Conservation (phyloP, 257 asterid genomes). For the Paraleonurus japonicus region DNA sequence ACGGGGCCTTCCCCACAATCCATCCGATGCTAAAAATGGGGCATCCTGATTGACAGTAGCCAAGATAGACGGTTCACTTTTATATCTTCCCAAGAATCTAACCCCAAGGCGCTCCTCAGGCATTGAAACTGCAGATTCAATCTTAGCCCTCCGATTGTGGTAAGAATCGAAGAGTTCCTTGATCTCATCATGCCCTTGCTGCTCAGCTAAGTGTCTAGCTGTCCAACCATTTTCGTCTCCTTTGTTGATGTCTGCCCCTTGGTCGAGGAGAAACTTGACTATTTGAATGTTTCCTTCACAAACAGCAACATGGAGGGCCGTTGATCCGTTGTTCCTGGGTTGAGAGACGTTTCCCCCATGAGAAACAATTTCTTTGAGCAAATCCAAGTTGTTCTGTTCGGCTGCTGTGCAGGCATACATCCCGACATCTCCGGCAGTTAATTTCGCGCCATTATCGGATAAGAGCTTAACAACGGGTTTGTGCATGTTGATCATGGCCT, state of each 20-base stretch:
- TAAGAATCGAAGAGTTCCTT: constrained; percentile 41
- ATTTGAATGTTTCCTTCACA: constrained; percentile 48
- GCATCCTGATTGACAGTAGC: constrained; percentile 23
- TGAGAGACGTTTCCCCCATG: constrained; percentile 42
- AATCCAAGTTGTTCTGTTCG: constrained; percentile 42
- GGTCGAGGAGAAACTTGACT: constrained; percentile 43
- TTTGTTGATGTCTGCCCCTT: constrained; percentile 34
- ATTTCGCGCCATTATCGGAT: constrained; percentile 42
- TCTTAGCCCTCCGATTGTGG: constrained; percentile 9
- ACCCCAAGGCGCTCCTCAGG: constrained; percentile 39
- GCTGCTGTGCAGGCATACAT: constrained; percentile 44
- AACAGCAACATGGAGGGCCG: constrained; percentile 55
- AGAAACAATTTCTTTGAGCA: constrained; percentile 42
- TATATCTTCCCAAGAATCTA: constrained; percentile 43
- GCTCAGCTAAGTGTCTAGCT: constrained; percentile 47
- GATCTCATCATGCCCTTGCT: constrained; percentile 54
- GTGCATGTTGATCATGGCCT: constrained; percentile 50
- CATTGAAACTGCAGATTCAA: constrained; percentile 23
- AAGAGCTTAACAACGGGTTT: constrained; percentile 37
- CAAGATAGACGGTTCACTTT: constrained; percentile 39
- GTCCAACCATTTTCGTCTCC: constrained; percentile 51
- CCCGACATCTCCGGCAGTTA: constrained; percentile 39
- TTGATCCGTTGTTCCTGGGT: constrained; percentile 32
- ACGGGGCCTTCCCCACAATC: constrained; percentile 49
- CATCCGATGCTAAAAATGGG: constrained; percentile 32